Percentiles rank a stretch among this genome's conserved stretches.
Evolutionary conservation across 179 eudicot species (phyloP).

Genomic region (Spinacia oleracea): DNA sequence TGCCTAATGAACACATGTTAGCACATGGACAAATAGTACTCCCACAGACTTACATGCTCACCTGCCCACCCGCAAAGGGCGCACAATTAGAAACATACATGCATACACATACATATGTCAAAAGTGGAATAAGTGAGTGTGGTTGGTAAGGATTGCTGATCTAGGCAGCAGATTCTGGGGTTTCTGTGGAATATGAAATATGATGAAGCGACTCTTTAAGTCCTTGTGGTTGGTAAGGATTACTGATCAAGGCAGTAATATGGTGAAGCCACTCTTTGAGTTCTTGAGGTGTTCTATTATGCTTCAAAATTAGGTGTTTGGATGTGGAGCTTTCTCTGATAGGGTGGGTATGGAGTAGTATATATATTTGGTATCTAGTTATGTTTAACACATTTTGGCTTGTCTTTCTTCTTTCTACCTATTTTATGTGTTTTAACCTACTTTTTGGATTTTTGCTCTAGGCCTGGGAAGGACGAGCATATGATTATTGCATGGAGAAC

Average conservation of each 20-base stretch:
- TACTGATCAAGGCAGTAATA: too few species aligned
- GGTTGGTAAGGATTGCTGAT: background rate
- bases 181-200: background rate
- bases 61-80: background rate
- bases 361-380: background rate
- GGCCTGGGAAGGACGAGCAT: slow-evolving; percentile 99
- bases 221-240: background rate
- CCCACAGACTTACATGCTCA: background rate
- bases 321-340: background rate
- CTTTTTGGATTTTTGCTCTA: slow-evolving; percentile 29
- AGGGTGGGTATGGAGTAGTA: background rate
- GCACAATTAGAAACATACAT: background rate
- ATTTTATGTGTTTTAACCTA: background rate
- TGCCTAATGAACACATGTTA: background rate
- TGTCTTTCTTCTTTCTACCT: background rate
- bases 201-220: background rate
- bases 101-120: background rate
- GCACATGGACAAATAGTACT: background rate
- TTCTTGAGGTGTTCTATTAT: background rate
- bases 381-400: background rate
- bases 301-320: background rate
- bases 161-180: background rate
- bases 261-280: background rate
- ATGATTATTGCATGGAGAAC: slow-evolving; percentile 95
- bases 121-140: background rate